phyloP scores from a whole-genome alignment of 768 basidiomycete genomes.

The Arthromyces matolae region DNA sequence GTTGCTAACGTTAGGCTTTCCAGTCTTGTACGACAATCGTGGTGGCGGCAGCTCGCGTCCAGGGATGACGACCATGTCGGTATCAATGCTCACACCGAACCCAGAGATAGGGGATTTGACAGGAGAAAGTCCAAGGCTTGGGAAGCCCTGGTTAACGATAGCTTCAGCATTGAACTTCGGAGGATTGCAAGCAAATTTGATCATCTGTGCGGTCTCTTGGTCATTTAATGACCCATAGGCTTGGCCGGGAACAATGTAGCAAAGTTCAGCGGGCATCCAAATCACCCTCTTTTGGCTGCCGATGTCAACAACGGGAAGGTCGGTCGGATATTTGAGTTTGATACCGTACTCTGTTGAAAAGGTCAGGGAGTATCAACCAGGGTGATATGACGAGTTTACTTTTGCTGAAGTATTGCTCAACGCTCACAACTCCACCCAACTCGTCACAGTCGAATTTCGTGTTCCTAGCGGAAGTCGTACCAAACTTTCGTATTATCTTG shows the following conservation, averaged over 20 bases:
- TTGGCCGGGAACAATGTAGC: slow-evolving; percentile 57
- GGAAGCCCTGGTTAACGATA: slow-evolving; percentile 59
- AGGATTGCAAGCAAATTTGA: slow-evolving; percentile 59
- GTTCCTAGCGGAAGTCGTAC: slow-evolving; percentile 32
- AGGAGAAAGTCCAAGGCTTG: slow-evolving; percentile 45
- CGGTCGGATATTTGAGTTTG: slow-evolving; percentile 38
- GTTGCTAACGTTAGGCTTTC: slow-evolving; percentile 40
- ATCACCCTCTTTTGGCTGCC: slow-evolving; percentile 28
- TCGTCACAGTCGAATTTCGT: slow-evolving; percentile 49
- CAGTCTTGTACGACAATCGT: slow-evolving; percentile 47
- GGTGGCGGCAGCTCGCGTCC: slow-evolving; percentile 64
- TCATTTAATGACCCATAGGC: slow-evolving; percentile 59
- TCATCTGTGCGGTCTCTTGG: slow-evolving; percentile 68
- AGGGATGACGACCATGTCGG: slow-evolving; percentile 61
- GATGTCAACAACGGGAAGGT: slow-evolving; percentile 53
- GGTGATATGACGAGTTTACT: slow-evolving; percentile 40
- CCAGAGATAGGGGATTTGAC: slow-evolving; percentile 36
- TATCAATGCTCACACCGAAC: slow-evolving; percentile 57
- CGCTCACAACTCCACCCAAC: slow-evolving; percentile 48
- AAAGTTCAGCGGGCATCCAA: slow-evolving; percentile 67
- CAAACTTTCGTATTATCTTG: slow-evolving; percentile 44
- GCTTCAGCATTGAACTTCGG: slow-evolving; percentile 55
- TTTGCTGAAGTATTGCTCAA: slow-evolving; percentile 58
- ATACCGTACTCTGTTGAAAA: slow-evolving; percentile 50
- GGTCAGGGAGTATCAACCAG: neutral